Conservation (phyloP, 805 yeast genomes). For the Scheffersomyces stipitis region DNA sequence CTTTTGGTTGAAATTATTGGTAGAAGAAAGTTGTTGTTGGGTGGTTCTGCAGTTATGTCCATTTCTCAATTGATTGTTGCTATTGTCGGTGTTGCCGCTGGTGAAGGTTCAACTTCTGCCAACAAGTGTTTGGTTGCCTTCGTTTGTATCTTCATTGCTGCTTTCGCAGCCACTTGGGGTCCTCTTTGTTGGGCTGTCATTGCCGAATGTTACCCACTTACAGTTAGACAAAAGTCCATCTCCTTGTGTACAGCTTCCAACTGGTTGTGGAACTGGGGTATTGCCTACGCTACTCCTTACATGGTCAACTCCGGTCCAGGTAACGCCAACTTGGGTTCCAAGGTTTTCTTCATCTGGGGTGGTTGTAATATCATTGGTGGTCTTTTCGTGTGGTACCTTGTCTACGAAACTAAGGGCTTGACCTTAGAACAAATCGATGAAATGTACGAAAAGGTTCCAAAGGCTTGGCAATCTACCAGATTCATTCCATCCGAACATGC, state of each 20-base stretch:
- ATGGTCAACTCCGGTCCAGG: slow-evolving; percentile 41
- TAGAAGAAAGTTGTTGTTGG: slow-evolving; percentile 59
- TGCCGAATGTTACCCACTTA: slow-evolving; percentile 37
- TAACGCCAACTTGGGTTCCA: slow-evolving; percentile 38
- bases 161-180: slow-evolving; percentile 44
- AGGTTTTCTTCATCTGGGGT: slow-evolving; percentile 46
- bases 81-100: slow-evolving; percentile 40
- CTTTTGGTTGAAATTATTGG: slow-evolving; percentile 57
- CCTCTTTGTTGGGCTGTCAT: slow-evolving; percentile 41
- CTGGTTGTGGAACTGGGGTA: slow-evolving; percentile 45
- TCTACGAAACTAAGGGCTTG: slow-evolving; percentile 43
- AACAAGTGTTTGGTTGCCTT: slow-evolving; percentile 38
- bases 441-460: slow-evolving; percentile 31
- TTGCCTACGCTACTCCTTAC: slow-evolving; percentile 43
- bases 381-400: slow-evolving; percentile 30
- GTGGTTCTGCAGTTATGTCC: slow-evolving; percentile 65
- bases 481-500: slow-evolving; percentile 37
- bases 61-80: slow-evolving; percentile 52
- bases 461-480: slow-evolving; percentile 33
- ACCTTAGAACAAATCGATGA: slow-evolving; percentile 44
- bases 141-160: slow-evolving; percentile 39
- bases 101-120: slow-evolving; percentile 29
- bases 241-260: slow-evolving; percentile 41
- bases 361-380: slow-evolving; percentile 37
- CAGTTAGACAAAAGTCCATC: slow-evolving; percentile 40